A percentile compares a stretch with the other conserved stretches of the same genome.
phyloP scores from a whole-genome alignment of 495 filamentous ascomycete genomes.

The Penicillium cosmopolitanum region DNA sequence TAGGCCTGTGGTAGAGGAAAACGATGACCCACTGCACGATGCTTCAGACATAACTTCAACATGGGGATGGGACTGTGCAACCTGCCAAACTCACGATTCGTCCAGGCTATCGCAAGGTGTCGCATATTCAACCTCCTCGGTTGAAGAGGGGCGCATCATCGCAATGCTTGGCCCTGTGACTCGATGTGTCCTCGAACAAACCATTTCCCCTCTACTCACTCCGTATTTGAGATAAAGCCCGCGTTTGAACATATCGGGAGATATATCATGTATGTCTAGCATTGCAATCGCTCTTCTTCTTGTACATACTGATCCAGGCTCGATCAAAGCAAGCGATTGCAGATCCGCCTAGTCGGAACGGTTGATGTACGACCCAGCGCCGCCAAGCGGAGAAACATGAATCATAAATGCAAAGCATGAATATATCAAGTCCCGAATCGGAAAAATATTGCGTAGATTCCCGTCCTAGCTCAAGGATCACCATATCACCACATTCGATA shows the following conservation, averaged over 20 bases:
- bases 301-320: not conserved
- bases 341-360: not conserved
- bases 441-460: not conserved
- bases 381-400: not conserved
- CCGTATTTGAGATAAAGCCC: not conserved
- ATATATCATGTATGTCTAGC: not conserved
- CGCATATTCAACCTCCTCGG: not conserved
- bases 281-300: not conserved
- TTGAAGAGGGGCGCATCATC: not conserved
- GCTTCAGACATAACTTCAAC: not conserved
- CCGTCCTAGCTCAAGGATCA: not conserved
- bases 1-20: not conserved
- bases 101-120: not conserved
- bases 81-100: not conserved
- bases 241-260: not conserved
- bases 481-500: not conserved
- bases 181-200: not conserved
- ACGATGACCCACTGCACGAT: slow-evolving; percentile 5
- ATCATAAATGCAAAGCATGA: not conserved
- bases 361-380: slow-evolving; percentile 1
- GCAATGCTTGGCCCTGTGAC: not conserved
- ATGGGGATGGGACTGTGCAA: slow-evolving; percentile 6
- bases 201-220: not conserved
- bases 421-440: not conserved
- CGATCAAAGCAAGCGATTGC: not conserved